Conservation (phyloP, 768 basidiomycete species). For the Hortiboletus campestris region DNA sequence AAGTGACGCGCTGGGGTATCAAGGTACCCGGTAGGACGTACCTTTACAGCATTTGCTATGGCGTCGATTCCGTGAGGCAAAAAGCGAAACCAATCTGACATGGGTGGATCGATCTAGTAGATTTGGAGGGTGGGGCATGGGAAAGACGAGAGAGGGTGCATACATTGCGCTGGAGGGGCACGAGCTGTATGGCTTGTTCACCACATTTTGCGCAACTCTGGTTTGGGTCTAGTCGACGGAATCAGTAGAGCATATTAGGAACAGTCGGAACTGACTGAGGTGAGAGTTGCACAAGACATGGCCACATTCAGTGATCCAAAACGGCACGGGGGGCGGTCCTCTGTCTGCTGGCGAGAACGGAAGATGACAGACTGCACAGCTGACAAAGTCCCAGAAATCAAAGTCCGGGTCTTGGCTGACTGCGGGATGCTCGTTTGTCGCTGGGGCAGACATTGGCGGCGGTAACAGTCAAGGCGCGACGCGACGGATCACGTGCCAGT, state of each 20-base stretch:
- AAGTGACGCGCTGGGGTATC: not conserved
- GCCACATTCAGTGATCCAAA: slow-evolving; percentile 88
- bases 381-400: slow-evolving; percentile 81
- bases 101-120: slow-evolving; percentile 72
- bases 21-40: slow-evolving; percentile 21
- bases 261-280: slow-evolving; percentile 54
- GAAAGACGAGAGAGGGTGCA: slow-evolving; percentile 13
- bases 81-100: slow-evolving; percentile 79
- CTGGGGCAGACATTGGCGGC: slow-evolving; percentile 11
- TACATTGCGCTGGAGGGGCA: slow-evolving; percentile 74
- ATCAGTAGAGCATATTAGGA: not conserved
- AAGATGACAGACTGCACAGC: slow-evolving; percentile 67
- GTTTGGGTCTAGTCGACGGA: slow-evolving; percentile 51
- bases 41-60: slow-evolving; percentile 67
- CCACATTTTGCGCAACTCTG: slow-evolving; percentile 76
- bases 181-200: slow-evolving; percentile 58
- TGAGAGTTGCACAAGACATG: slow-evolving; percentile 85
- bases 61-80: slow-evolving; percentile 60
- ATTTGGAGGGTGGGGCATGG: not conserved
- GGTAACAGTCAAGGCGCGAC: slow-evolving; percentile 9
- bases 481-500: slow-evolving; percentile 19
- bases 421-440: slow-evolving; percentile 5
- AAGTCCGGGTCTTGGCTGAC: slow-evolving; percentile 30
- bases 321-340: slow-evolving; percentile 60
- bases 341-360: slow-evolving; percentile 54